phyloP scores from a whole-genome alignment of 2,329 filamentous ascomycete species.

The Orbilia oligospora region DNA sequence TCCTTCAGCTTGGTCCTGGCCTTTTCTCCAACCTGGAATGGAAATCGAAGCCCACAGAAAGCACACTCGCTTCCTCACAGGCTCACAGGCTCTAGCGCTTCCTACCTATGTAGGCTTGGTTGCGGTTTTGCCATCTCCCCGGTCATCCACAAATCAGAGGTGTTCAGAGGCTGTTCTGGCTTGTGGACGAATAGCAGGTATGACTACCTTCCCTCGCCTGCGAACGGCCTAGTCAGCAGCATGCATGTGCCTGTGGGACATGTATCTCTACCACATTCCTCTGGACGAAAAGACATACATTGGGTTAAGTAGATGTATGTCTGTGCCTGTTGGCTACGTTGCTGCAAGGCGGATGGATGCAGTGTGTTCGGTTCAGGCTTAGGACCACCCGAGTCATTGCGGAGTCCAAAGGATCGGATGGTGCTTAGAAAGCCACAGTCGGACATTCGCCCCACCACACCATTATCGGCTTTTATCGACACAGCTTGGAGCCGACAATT shows the following conservation, averaged over 20 bases:
- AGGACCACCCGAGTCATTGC: conserved; percentile 54
- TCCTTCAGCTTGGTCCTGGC: conserved; percentile 24
- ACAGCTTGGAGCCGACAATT: conserved; percentile 37
- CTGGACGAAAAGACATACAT: not conserved
- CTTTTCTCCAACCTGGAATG: conserved; percentile 18
- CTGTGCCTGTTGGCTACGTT: conserved; percentile 27
- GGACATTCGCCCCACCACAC: conserved; percentile 35
- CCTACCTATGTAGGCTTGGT: conserved; percentile 24
- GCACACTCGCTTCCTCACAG: not conserved
- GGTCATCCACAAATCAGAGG: conserved; percentile 52
- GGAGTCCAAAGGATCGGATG: conserved; percentile 52
- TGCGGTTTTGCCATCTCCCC: conserved; percentile 55
- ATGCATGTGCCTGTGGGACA: conserved; percentile 49
- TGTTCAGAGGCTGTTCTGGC: conserved; percentile 16
- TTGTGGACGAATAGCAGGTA: conserved; percentile 38
- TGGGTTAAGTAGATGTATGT: not conserved
- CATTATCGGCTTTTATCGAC: conserved; percentile 17
- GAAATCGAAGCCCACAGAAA: conserved; percentile 37
- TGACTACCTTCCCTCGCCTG: conserved; percentile 39
- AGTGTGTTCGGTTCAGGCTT: conserved; percentile 38
- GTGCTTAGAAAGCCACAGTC: conserved; percentile 51
- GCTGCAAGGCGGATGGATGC: conserved; percentile 56
- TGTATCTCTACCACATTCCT: conserved; percentile 32
- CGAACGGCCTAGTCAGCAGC: conserved; percentile 42
- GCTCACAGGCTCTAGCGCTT: conserved; percentile 12